Base-by-base conservation (phyloP, 2,329 filamentous ascomycete genomes). In the Fusarium camptoceras region DNA sequence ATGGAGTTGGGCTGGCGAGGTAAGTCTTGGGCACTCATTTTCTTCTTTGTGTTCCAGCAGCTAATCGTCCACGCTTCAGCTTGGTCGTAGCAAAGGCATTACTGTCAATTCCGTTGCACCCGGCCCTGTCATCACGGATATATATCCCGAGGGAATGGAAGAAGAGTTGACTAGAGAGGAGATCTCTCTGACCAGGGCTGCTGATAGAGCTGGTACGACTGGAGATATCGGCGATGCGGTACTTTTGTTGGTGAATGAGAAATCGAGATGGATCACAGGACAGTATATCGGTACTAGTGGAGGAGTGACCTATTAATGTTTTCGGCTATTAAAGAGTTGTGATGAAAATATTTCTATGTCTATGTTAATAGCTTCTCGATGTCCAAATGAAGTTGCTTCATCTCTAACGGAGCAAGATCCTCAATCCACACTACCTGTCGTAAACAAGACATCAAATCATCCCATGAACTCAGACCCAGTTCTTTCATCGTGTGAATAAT, bases 61-160 rank as follows among this genome's bases (percentile, higher is more conserved):
- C 24, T 7, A 24, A 41, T 2, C 1, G 0, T 14, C 22, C 3
- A 10, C 6, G 5, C 1, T 10, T 2, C 16, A 81, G 75, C 73
- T 81, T 16, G 81, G 81, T 2, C 67, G 72, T 0, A 77, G 75
- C 22, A 75, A 76, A 42, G 81, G 82, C 16, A 81, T 84, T 55
- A 84, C 82, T 0, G 77, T 84, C 41, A 84, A 84, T 51, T 79
- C 81, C 2, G 69, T 84, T 10, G 78, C 78, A 1, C 83, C 82
- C 0, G 83, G 83, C 0, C 79, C 80, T 1, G 78, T 80, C 1
- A 50, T 42, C 2, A 84, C 83, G 3, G 81, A 83, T 8, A 56
- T 73, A 2, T 65, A 68, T 51, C 71, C 72, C 0, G 41, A 60
- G 1, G 73, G 60, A 0, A 41, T 63, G 0, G 71, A 65, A 22